A percentile compares a stretch with the other conserved stretches of the same genome.
Evolutionary conservation across 257 asterid species (phyloP).

Genomic region (Misopates orontium): DNA sequence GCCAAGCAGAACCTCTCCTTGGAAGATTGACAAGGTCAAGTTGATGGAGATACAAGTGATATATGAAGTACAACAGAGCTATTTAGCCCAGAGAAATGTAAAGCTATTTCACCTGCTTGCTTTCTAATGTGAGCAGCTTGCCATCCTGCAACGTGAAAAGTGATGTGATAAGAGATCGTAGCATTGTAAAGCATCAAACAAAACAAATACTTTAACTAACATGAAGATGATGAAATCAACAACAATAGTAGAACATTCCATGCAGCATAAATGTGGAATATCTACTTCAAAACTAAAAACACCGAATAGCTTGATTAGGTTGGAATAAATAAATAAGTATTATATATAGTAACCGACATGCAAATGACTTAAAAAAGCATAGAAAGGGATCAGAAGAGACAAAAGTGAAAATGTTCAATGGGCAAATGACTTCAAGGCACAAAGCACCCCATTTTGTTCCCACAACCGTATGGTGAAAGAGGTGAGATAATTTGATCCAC

Average conservation of each 20-base stretch:
- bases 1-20: not conserved
- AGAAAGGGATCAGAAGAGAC: not conserved
- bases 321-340: too few relatives aligned
- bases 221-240: not conserved
- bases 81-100: constrained; percentile 9
- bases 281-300: not conserved
- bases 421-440: too few relatives aligned
- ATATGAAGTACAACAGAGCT: not conserved
- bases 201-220: not conserved
- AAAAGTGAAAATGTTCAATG: too few relatives aligned
- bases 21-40: constrained; percentile 1
- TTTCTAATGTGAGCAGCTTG: constrained; percentile 64
- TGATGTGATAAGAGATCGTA: not conserved
- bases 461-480: not conserved
- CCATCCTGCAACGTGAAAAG: constrained; percentile 58
- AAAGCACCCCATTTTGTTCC: not conserved
- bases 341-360: not conserved
- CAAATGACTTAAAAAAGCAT: not conserved
- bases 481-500: not conserved
- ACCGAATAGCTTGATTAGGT: not conserved
- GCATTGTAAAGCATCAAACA: not conserved
- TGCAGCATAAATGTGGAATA: not conserved
- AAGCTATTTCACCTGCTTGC: constrained; percentile 63
- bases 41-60: not conserved
- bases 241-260: not conserved